Evolutionary conservation across 2,329 filamentous ascomycete genomes (phyloP).

Genomic region (Verticillium tricorpus): DNA sequence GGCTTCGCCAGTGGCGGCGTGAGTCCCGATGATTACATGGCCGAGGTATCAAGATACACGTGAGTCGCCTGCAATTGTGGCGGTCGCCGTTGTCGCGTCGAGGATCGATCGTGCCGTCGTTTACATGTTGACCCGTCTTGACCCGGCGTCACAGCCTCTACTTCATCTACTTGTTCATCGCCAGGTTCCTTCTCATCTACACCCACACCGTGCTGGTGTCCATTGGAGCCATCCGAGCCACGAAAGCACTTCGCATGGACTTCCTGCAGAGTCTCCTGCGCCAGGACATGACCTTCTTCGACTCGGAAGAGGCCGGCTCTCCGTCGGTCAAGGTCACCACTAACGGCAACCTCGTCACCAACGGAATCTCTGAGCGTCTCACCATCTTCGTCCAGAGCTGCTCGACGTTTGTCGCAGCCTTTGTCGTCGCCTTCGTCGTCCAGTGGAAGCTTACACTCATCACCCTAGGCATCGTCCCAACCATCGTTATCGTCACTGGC

Average conservation of each 20-base stretch:
- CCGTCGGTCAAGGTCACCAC: constrained; percentile 34
- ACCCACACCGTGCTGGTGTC: constrained; percentile 27
- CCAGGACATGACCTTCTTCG: constrained; percentile 36
- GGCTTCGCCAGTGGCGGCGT: constrained; percentile 2
- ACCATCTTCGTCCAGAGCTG: constrained; percentile 26
- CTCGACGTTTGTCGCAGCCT: constrained; percentile 28
- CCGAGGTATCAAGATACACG: constrained; percentile 4
- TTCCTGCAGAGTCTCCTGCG: constrained; percentile 39
- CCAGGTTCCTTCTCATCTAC: constrained; percentile 36
- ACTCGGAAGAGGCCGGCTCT: constrained; percentile 27
- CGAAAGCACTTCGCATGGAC: constrained; percentile 31
- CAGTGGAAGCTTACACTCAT: constrained; percentile 37
- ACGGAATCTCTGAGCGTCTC: constrained; percentile 29
- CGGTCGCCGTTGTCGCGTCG: too few relatives aligned
- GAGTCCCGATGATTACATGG: constrained; percentile 14
- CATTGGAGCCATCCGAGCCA: constrained; percentile 37
- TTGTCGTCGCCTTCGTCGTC: constrained; percentile 27
- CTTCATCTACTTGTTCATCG: constrained; percentile 45
- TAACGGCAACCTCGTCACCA: constrained; percentile 29
- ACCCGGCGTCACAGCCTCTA: constrained; percentile 24
- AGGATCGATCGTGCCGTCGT: too few relatives aligned
- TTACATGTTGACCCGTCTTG: not conserved
- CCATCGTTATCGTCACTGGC: constrained; percentile 11
- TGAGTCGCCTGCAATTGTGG: not conserved
- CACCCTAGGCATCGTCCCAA: constrained; percentile 20